A percentile compares a stretch with the other conserved stretches of the same genome.
Conservation (phyloP, 2,329 filamentous ascomycete species). For the Leptographium wingfieldii region DNA sequence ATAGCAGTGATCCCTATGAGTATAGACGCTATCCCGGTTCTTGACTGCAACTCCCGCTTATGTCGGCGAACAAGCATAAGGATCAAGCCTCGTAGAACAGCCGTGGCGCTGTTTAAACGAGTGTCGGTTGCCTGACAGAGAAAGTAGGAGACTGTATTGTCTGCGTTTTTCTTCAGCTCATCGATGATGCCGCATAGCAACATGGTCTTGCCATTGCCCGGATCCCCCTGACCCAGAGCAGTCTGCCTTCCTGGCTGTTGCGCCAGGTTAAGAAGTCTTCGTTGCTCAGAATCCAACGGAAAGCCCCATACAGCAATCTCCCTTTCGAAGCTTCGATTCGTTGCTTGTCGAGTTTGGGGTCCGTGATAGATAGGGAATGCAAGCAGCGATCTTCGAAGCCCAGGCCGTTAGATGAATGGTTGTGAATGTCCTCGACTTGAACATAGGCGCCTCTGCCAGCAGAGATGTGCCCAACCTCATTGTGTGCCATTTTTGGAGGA, state of each 20-base stretch:
- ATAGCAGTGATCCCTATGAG: no score
- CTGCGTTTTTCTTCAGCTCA: conserved; percentile 13
- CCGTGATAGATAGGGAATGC: background rate
- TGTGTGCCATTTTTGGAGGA: background rate
- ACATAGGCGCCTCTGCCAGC: background rate
- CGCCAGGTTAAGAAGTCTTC: conserved; percentile 16
- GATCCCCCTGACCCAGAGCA: conserved; percentile 26
- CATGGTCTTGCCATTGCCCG: conserved; percentile 33
- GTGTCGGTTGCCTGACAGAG: conserved; percentile 22
- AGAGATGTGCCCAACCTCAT: background rate
- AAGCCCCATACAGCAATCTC: conserved; percentile 19
- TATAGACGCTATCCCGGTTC: background rate
- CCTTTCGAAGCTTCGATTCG: conserved; percentile 17
- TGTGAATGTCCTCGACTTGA: background rate
- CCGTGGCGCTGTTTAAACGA: conserved; percentile 17
- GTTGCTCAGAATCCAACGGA: conserved; percentile 22
- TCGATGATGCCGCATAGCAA: conserved; percentile 26
- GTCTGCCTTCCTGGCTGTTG: background rate
- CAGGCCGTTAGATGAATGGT: background rate
- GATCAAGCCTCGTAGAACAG: conserved; percentile 21
- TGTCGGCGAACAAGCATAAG: conserved; percentile 17
- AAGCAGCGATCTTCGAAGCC: background rate
- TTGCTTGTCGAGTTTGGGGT: background rate
- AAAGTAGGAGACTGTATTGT: conserved; percentile 14
- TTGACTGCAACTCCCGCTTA: conserved; percentile 5